Base-by-base conservation (phyloP, 2,329 filamentous ascomycete species). In the Coniochaeta pulveracea region DNA sequence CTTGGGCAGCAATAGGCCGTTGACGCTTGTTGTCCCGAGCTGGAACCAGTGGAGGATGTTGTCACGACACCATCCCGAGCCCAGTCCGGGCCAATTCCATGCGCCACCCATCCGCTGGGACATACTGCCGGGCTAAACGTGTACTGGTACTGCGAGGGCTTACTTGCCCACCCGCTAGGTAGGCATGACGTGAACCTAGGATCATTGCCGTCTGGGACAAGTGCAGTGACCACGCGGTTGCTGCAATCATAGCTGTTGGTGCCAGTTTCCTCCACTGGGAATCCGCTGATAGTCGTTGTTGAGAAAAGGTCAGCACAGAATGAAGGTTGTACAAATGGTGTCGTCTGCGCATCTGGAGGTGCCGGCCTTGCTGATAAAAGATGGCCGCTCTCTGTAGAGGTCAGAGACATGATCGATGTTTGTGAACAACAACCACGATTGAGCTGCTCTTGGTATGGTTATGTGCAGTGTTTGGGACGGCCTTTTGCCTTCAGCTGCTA, bases 1-100 rank as follows among this genome's bases (percentile, higher is more conserved):
- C 27, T 30, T 30, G 27, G 27, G 27, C 17, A 30, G 27, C 27
- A 30, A 30, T 30, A 30, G 27, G 27, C 27, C 17, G 27, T 30
- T 30, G 27, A 30, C 17, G 27, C 27, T 30, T 30, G 27, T 21
- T 30, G 27, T 19, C 17, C 27, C 27, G 27, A 30, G 28, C 28
- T 31, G 18, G 18, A 31, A 31, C 18, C 5, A n/a, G 4, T 31
- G 9, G 28, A 22, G 19, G 11, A 14, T 31, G 27, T 19, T 19
- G 27, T 19, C 27, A 19, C 10, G 27, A 30, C 17, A 30, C 17
- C 17, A 30, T 30, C 17, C 27, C 5, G 10, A 10, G 14, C 27
- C 27, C 27, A 30, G 27, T 30, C 17, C 21, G 10, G 27, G 18
- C 28, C 18, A 14, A 31, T 22, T 12, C n/a, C 10, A 31, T 31